Evolutionary conservation across 2,329 filamentous ascomycete species (phyloP), one percentile per base, ranked within the genome.

Genomic region (Pseudopithomyces maydicus): DNA sequence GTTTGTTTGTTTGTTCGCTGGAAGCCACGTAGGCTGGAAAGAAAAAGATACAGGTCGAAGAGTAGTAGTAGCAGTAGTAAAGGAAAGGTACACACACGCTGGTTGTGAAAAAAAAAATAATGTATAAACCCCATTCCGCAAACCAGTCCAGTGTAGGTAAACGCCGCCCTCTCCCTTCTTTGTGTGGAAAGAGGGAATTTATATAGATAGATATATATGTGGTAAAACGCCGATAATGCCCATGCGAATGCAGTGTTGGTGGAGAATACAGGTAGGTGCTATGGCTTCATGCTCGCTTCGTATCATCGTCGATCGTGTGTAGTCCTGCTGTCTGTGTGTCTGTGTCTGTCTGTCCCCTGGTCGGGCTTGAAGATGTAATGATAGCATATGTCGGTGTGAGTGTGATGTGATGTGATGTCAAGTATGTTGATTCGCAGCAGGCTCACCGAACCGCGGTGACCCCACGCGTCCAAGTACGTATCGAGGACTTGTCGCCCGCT

Each of bases 271-370:
- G 36, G 36, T 29, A 42, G 36, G 36, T 29, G 32, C 20, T 19
- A 51, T 32, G 26, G 29, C 22, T 51, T 51, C 48, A 22, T 51
- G 39, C 32, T 17, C 38, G 38, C n/a, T 8, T 48, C 45, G 45
- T 48, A 35, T 43, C 39, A n/a, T 51, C 48, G 22, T 51, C 39
- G 19, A 12, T 51, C 48, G 23, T n/a, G n/a, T n/a, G n/a, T 41
- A 45, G 22, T 51, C 48, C 19, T 41, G 23, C 48, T 32, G 32
- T 32, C n/a, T 3, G 11, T 17, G 43, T 33, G 32, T 17, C 29
- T 46, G 29, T 6, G n/a, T 22, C 15, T n/a, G 17, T 8, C 17
- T 45, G 12, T 19, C 15, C n/a, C n/a, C n/a, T n/a, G n/a, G n/a
- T 2, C 2, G 26, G 8, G 5, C 10, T 23, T 17, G 23, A 17